A percentile compares a stretch with the other conserved stretches of the same genome.
phyloP scores from a whole-genome alignment of 768 basidiomycete genomes.

The Collybia mongolica region DNA sequence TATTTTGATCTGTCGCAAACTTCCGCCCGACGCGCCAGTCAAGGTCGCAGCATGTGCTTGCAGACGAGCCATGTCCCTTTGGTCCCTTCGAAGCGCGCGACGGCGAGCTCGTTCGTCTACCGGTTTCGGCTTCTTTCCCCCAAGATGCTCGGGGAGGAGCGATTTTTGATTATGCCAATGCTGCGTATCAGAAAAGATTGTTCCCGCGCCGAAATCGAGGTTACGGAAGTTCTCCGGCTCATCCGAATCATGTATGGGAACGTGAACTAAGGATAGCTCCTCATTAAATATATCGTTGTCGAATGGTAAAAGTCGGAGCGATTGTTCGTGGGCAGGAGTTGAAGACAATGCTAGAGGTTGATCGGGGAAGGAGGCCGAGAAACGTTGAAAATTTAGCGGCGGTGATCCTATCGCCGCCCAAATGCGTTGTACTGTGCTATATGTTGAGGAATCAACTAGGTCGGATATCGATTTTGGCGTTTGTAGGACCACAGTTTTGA shows the following conservation, averaged over 20 bases:
- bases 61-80: constrained; percentile 55
- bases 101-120: constrained; percentile 33
- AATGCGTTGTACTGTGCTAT: constrained; percentile 15
- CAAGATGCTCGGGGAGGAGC: constrained; percentile 53
- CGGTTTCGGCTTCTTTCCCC: constrained; percentile 37
- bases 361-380: constrained; percentile 22
- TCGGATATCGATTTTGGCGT: constrained; percentile 25
- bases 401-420: constrained; percentile 18
- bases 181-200: constrained; percentile 45
- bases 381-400: constrained; percentile 11
- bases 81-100: constrained; percentile 40
- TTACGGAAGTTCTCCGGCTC: constrained; percentile 14
- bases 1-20: constrained; percentile 55
- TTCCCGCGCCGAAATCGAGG: constrained; percentile 37
- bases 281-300: constrained; percentile 29
- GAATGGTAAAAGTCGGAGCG: constrained; percentile 34
- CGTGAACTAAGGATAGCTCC: constrained; percentile 19
- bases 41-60: constrained; percentile 61
- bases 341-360: neutral
- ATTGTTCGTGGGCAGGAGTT: neutral
- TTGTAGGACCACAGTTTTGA: constrained; percentile 32
- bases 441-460: constrained; percentile 15
- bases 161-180: constrained; percentile 61
- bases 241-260: constrained; percentile 13
- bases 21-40: constrained; percentile 58